Base-by-base conservation (phyloP, 345 rosid species). In the Hibiscus mutabilis region DNA sequence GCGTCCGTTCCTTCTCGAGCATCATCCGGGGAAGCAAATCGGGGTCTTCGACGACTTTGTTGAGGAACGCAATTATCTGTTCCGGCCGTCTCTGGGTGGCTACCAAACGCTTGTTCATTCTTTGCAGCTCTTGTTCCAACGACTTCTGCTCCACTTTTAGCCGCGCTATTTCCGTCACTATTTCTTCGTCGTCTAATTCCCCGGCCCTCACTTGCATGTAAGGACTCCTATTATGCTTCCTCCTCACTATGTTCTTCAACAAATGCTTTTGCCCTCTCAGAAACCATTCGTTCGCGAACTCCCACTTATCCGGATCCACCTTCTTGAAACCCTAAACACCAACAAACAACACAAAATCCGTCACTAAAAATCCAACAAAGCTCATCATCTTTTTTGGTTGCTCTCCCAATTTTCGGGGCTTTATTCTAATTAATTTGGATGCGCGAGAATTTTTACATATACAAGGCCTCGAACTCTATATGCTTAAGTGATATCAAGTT, bases 291-390 rank as follows among this genome's bases (percentile, higher is more conserved):
- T 91, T 92, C 44, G 97, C 96, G 53, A 95, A 95, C 73, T 92
- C 99, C 99, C 99, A 95, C 74, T 75, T 75, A 67, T 95, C 98
- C 1, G 99, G 87, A 86, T 95, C 99, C 71, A 89, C 92, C 76
- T 95, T 95, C 71, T 87, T 79, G 68, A 95, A 95, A 2, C 99
- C 99, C 99, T 95, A 76, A 11, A 61, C n/a, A 49, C 35, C 31
- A 31, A 31, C 21, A 58, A 6, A 24, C 21, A 58, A 6, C n/a
- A 24, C 44, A 27, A 44, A 9, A 15, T 5, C 2, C 31, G 37
- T 33, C 8, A 33, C 7, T 0, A 33, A 33, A 31, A 33, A 33
- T 33, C 8, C 0, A 33, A 33, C 8, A 33, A 33, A 33, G 1
- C 7, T 33, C 8, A 33, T 33, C 7, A 6, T 5, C 1, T 33